phyloP scores from a whole-genome alignment of 2,329 filamentous ascomycete species.

The Colletotrichum tropicicola region DNA sequence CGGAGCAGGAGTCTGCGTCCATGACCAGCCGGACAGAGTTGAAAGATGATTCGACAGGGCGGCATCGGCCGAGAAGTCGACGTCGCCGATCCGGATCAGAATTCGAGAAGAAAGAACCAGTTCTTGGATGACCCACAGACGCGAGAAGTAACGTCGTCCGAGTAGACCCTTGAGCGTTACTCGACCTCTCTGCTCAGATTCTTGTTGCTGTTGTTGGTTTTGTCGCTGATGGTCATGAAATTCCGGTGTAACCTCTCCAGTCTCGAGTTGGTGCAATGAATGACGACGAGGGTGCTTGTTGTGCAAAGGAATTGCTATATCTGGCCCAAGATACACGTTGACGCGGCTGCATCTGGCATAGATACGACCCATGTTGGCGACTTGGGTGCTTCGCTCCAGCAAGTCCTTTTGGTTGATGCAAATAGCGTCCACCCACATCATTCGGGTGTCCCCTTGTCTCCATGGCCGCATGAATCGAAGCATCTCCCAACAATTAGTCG shows the following conservation, averaged over 20 bases:
- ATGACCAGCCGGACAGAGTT: too few species aligned
- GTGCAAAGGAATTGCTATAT: neutral
- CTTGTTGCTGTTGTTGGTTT: too few species aligned
- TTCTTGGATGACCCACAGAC: slow-evolving; percentile 7
- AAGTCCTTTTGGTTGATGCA: slow-evolving; percentile 36
- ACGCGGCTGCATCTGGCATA: slow-evolving; percentile 34
- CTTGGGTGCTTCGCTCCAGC: slow-evolving; percentile 32
- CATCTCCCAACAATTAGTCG: slow-evolving; percentile 38
- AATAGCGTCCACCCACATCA: slow-evolving; percentile 38
- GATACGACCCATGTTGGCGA: slow-evolving; percentile 34
- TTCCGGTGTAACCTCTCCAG: neutral
- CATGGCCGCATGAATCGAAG: slow-evolving; percentile 30
- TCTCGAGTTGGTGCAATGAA: neutral
- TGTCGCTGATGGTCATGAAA: too few species aligned
- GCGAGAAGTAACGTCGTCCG: slow-evolving; percentile 24
- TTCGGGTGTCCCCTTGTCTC: neutral
- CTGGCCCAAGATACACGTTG: slow-evolving; percentile 30
- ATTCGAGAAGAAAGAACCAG: neutral
- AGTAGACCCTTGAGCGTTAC: neutral
- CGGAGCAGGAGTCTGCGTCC: too few species aligned
- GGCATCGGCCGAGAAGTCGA: neutral
- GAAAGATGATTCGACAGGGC: neutral
- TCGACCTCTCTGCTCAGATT: neutral
- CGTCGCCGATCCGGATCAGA: neutral
- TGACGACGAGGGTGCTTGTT: neutral